Evolutionary conservation across 106 monocot genomes (phyloP).

Genomic region (Dendrobium chrysotoxum): DNA sequence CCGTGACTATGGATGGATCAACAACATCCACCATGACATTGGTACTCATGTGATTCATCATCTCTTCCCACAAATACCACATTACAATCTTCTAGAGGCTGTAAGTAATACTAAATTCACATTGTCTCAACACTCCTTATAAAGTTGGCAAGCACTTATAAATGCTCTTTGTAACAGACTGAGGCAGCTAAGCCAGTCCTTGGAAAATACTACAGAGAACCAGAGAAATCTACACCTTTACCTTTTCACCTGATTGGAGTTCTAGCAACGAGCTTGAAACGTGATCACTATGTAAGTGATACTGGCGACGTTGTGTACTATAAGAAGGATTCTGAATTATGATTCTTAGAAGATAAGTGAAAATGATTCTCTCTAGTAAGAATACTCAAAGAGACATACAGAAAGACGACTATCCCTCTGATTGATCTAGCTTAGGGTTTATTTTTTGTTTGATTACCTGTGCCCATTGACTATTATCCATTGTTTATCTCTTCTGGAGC

Average conservation of each 20-base stretch:
- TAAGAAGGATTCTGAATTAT: slow-evolving; percentile 39
- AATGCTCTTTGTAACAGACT: slow-evolving; percentile 39
- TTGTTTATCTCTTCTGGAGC: too few species aligned
- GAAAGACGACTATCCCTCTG: too few species aligned
- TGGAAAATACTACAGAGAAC: slow-evolving; percentile 82
- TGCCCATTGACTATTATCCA: too few species aligned
- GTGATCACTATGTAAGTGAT: slow-evolving; percentile 73
- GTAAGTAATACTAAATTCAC: slow-evolving; percentile 34
- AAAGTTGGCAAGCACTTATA: neutral
- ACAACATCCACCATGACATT: slow-evolving; percentile 91
- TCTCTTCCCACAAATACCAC: slow-evolving; percentile 93
- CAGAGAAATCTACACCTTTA: slow-evolving; percentile 60
- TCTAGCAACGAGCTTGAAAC: slow-evolving; percentile 51
- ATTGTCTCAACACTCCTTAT: neutral
- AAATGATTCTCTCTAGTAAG: too few species aligned
- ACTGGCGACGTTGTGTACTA: slow-evolving; percentile 75
- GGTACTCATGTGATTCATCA: slow-evolving; percentile 95
- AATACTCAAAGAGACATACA: too few species aligned
- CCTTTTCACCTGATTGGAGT: slow-evolving; percentile 64
- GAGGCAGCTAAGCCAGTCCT: slow-evolving; percentile 65
- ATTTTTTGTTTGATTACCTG: too few species aligned
- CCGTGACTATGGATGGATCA: slow-evolving; percentile 85
- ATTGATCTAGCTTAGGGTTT: too few species aligned
- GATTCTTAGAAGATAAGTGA: neutral
- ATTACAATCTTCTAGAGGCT: slow-evolving; percentile 77